These are phyloP conservation scores for Pleurotus eryngii DNA, from an alignment of 768 basidiomycete species.

Conservation along the genomic window DNA sequence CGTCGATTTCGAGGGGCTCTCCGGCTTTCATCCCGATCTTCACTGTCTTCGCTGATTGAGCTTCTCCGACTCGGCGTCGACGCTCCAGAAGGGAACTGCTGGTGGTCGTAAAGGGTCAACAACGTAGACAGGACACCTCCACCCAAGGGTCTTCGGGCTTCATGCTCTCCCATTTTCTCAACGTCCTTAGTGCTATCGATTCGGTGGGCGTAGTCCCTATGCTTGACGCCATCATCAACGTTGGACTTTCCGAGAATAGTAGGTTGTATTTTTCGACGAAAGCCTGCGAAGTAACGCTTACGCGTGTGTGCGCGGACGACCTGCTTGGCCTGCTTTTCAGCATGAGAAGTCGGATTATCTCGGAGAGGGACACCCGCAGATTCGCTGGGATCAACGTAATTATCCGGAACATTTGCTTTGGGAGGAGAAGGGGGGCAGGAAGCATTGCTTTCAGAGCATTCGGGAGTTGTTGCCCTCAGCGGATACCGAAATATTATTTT, in stretches of 20 bases:
- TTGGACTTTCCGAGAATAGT: conserved; percentile 5
- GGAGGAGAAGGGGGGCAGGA: conserved; percentile 20
- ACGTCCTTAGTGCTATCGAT: conserved; percentile 17
- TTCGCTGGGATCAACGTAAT: conserved; percentile 61
- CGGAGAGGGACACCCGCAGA: conserved; percentile 53
- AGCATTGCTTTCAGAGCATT: conserved; percentile 12
- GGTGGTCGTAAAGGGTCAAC: conserved; percentile 57
- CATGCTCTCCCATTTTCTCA: conserved; percentile 9
- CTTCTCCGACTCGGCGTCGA: conserved; percentile 16
- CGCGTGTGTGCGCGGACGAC: conserved; percentile 44
- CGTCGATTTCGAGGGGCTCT: conserved; percentile 4
- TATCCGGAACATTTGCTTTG: conserved; percentile 42
- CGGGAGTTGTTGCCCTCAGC: conserved; percentile 8
- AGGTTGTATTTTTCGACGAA: conserved; percentile 4
- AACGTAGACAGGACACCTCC: conserved; percentile 65
- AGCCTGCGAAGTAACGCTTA: conserved; percentile 15
- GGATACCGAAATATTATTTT: not conserved
- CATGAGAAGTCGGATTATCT: conserved; percentile 20
- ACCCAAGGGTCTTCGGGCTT: conserved; percentile 15
- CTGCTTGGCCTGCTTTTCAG: conserved; percentile 33
- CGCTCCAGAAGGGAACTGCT: conserved; percentile 16
- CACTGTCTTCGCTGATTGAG: not conserved
- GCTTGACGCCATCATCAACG: conserved; percentile 11
- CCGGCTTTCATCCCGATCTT: conserved; percentile 12
- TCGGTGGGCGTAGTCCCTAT: conserved; percentile 4